Evolutionary conservation across 179 eudicot species (phyloP).

Genomic region (Dionaea muscipula): DNA sequence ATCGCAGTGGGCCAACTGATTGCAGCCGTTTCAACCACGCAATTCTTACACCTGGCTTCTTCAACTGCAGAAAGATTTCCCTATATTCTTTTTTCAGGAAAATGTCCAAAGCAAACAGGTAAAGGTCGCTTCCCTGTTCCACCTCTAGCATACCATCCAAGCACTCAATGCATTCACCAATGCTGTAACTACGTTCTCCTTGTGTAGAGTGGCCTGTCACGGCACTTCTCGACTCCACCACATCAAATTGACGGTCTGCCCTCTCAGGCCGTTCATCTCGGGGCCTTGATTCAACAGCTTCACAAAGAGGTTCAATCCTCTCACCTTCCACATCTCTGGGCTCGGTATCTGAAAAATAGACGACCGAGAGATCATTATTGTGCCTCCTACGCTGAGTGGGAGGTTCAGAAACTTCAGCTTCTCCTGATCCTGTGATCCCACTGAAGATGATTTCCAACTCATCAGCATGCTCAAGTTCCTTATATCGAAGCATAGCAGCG

Average conservation of each 20-base stretch:
- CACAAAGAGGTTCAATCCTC: constrained; percentile 9
- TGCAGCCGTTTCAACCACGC: constrained; percentile 27
- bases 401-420: constrained; percentile 14
- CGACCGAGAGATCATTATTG: constrained; percentile 7
- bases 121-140: constrained; percentile 24
- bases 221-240: constrained; percentile 15
- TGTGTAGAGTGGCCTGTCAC: constrained; percentile 15
- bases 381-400: constrained; percentile 16
- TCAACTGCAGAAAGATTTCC: constrained; percentile 26
- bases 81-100: constrained; percentile 28
- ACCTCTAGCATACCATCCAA: constrained; percentile 23
- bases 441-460: constrained; percentile 12
- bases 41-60: constrained; percentile 20
- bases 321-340: constrained; percentile 3
- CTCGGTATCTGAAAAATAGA: constrained; percentile 3
- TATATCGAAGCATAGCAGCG: constrained; percentile 16
- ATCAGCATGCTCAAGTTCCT: constrained; percentile 11
- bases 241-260: constrained; percentile 9
- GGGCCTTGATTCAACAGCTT: constrained; percentile 16
- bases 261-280: constrained; percentile 7
- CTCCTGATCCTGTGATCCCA: constrained; percentile 5
- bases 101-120: constrained; percentile 26
- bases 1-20: constrained; percentile 10
- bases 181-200: constrained; percentile 14
- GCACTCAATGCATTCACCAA: constrained; percentile 31